phyloP scores from a whole-genome alignment of 129 eudicot species.

The Artemisia tridentata region DNA sequence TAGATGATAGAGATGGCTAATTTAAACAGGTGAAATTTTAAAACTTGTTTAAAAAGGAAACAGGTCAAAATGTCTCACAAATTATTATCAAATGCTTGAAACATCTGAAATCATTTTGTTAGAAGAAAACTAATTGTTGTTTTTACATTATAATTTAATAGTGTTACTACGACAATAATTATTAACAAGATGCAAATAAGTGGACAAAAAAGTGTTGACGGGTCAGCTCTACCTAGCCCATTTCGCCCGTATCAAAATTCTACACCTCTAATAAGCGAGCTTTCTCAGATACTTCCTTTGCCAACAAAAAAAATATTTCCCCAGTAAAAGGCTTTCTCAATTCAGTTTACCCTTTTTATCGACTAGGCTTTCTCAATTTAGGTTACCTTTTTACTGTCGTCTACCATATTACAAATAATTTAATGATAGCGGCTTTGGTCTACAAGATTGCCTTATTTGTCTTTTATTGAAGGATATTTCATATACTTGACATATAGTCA shows the following conservation, averaged over 20 bases:
- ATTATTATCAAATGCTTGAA: slow-evolving; percentile 2
- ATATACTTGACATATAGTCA: slow-evolving; percentile 7
- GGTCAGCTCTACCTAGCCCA: background rate
- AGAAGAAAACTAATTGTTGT: background rate
- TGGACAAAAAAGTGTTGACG: background rate
- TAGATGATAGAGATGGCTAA: background rate
- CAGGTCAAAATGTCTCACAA: background rate
- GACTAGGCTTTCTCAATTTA: background rate
- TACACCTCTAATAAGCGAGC: no score
- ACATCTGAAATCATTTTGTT: background rate
- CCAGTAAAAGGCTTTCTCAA: no score
- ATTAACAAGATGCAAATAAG: background rate
- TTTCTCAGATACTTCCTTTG: no score
- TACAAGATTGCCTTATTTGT: slow-evolving; percentile 13
- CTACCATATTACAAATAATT: slow-evolving; percentile 6
- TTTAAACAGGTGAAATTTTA: background rate
- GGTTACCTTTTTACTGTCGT: background rate
- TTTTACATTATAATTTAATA: background rate
- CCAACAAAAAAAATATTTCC: no score
- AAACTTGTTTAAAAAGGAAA: background rate
- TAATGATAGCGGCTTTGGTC: slow-evolving; percentile 6
- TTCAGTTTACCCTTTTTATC: background rate
- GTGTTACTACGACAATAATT: no score
- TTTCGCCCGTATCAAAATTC: no score
- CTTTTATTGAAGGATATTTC: slow-evolving; percentile 2